Evolutionary conservation across 352 stramenopile species (phyloP), one percentile per base, ranked within the genome.

Genomic region (Elongisporangium anandrum): DNA sequence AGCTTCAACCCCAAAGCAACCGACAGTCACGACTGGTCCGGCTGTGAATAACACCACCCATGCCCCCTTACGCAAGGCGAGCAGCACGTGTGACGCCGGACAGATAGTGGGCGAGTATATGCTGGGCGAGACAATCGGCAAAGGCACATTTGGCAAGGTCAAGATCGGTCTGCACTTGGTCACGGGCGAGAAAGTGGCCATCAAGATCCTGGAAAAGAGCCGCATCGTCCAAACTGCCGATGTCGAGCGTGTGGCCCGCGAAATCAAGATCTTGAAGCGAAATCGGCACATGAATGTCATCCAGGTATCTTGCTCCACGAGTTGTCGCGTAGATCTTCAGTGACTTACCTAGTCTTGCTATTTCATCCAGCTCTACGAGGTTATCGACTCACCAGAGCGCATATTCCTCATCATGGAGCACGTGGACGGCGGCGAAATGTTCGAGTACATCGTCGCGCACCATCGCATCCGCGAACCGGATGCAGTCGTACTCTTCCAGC

Each of bases 401-500:
- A 98, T 98, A 51, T 97, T 96, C 54, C 68, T 98, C 4, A 95
- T 98, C 60, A 97, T 97, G 88, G 94, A 98, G 61, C 87, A 92
- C 70, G 72, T 90, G 20, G 90, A 97, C 59, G 87, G 86, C 15
- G 89, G 87, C 38, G 90, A 98, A 61, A 89, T 98, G 72, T 98
- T 98, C 63, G 88, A 98, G 69, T 97, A 97, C 67, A 98, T 98
- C 59, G 92, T 98, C n/a, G 65, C 82, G 7, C 81, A 95, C 55
- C 79, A 94, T 47, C 81, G 85, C 7, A 81, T 98, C 34, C 72
- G 84, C 16, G 93, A 98, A 56, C 52, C 70, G 13, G 74, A 95
- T 50, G 89, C 90, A 6, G 74, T 76, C 5, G 57, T 68, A 29
- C 86, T 98, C 53, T 98, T 98, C 60, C 73, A 85, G 55, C 91